These are phyloP conservation scores for Coniochaeta sp. DNA, from an alignment of 2,329 filamentous ascomycete species.

Conservation along the genomic window DNA sequence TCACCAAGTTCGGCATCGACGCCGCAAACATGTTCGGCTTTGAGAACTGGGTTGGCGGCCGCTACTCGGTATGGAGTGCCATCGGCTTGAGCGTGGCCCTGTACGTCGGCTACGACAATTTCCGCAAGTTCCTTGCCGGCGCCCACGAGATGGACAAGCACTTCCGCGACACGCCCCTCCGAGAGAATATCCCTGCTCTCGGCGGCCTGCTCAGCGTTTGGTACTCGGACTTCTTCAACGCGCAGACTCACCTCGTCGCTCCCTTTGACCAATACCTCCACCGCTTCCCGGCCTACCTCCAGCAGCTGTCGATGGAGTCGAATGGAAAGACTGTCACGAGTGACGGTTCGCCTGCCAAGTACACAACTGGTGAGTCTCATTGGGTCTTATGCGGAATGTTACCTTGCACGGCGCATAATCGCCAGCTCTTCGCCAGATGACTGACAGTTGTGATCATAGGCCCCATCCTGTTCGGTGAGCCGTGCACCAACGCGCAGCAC, in stretches of 20 bases:
- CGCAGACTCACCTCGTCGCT: conserved; percentile 94
- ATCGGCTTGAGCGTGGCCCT: conserved; percentile 92
- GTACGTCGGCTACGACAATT: conserved; percentile 97
- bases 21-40: conserved; percentile 99
- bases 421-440: not conserved
- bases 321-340: conserved; percentile 95
- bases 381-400: too few relatives aligned
- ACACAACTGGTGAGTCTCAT: conserved; percentile 72
- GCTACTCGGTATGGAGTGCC: conserved; percentile 98
- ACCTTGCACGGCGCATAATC: not conserved
- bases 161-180: conserved; percentile 83
- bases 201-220: conserved; percentile 92
- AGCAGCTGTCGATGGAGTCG: conserved; percentile 99
- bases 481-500: conserved; percentile 98
- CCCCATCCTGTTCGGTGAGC: conserved; percentile 93
- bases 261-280: conserved; percentile 99
- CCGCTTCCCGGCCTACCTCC: conserved; percentile 97
- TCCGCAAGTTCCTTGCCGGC: conserved; percentile 89
- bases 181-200: conserved; percentile 90
- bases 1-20: conserved; percentile 98
- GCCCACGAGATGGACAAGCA: conserved; percentile 98
- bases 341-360: conserved; percentile 87
- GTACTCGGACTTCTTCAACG: conserved; percentile 98
- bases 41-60: conserved; percentile 95
- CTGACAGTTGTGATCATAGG: conserved; percentile 29